Percentiles rank a stretch among this genome's conserved stretches.
Conservation (phyloP, 2,329 filamentous ascomycete genomes). For the Colletotrichum orchidophilum region DNA sequence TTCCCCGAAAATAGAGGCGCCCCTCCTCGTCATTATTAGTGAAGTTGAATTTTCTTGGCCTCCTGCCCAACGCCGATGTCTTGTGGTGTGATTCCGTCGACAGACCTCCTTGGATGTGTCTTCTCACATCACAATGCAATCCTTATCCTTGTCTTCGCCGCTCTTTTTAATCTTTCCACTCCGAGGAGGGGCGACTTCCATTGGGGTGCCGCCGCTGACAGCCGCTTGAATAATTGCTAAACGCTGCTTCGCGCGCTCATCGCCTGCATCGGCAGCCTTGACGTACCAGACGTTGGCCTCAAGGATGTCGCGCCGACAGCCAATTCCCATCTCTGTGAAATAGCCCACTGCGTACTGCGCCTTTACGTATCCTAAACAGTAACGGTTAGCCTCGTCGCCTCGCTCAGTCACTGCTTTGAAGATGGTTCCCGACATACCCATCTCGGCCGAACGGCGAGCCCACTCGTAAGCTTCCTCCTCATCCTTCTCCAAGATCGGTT, state of each 20-base stretch:
- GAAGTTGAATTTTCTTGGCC: conserved; percentile 20
- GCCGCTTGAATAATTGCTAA: conserved; percentile 88
- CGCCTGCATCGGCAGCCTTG: conserved; percentile 89
- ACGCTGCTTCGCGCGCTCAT: conserved; percentile 88
- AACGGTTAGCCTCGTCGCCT: conserved; percentile 28
- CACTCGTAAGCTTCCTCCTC: conserved; percentile 97
- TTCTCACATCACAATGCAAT: conserved; percentile 67
- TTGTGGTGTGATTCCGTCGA: conserved; percentile 3
- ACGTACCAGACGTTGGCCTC: conserved; percentile 99
- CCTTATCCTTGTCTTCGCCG: conserved; percentile 64
- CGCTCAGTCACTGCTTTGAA: not conserved
- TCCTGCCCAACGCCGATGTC: conserved; percentile 24
- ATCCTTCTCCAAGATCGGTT: conserved; percentile 91
- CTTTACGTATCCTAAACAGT: conserved; percentile 65
- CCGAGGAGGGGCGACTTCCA: conserved; percentile 64
- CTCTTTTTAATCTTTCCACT: conserved; percentile 62
- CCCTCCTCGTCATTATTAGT: conserved; percentile 33
- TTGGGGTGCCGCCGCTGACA: conserved; percentile 68
- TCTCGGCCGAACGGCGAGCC: conserved; percentile 86
- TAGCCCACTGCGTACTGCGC: conserved; percentile 97
- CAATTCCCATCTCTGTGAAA: conserved; percentile 98
- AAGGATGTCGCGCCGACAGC: conserved; percentile 90
- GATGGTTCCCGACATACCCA: conserved; percentile 67
- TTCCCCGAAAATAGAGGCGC: conserved; percentile 1
- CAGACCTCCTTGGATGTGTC: not conserved